Conservation (phyloP, 2,329 filamentous ascomycete species). For the Cladosporium sp. region DNA sequence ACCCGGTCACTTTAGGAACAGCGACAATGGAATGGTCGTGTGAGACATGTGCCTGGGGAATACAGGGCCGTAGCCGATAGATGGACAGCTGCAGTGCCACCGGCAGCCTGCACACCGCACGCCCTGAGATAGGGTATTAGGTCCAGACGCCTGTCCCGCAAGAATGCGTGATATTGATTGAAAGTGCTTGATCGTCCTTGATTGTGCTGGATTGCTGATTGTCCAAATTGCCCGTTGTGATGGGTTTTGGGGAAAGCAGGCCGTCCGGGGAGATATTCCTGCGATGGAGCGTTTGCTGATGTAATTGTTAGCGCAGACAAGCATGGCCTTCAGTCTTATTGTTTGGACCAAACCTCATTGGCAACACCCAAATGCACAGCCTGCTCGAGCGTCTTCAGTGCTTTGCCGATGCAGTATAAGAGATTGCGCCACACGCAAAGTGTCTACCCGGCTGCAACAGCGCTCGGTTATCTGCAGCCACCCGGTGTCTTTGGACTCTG, state of each 20-base stretch:
- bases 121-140: neutral
- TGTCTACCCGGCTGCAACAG: neutral
- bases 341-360: too few relatives aligned
- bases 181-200: too few relatives aligned
- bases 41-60: slow-evolving; percentile 7
- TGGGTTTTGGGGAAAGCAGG: neutral
- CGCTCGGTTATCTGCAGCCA: slow-evolving; percentile 9
- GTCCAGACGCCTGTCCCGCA: neutral
- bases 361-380: neutral
- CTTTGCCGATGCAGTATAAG: neutral
- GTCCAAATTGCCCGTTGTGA: neutral
- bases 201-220: neutral
- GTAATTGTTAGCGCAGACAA: neutral
- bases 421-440: slow-evolving; percentile 5
- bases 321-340: neutral
- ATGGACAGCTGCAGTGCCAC: neutral
- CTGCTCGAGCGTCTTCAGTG: neutral
- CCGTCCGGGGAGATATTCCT: neutral
- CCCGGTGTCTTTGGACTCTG: neutral
- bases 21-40: too few relatives aligned
- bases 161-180: neutral
- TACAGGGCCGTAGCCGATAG: slow-evolving; percentile 10
- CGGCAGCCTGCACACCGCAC: slow-evolving; percentile 11
- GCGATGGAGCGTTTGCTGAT: slow-evolving; percentile 4
- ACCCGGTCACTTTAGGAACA: neutral